phyloP scores from a whole-genome alignment of 2,329 filamentous ascomycete species.

The Ceratocystis albifundus region DNA sequence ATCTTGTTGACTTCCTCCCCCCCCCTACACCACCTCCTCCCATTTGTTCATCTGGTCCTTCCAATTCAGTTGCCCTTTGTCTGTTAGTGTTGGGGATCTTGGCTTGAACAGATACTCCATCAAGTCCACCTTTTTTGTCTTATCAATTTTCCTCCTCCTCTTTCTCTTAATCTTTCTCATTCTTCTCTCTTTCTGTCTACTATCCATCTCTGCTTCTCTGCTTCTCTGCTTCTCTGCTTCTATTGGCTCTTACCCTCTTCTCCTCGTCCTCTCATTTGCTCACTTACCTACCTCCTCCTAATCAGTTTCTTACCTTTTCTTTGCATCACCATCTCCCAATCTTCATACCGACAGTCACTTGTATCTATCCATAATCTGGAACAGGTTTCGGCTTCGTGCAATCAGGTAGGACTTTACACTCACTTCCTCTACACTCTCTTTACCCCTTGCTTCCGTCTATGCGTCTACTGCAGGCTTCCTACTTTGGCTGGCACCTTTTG shows the following conservation, averaged over 20 bases:
- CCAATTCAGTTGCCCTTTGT: not conserved
- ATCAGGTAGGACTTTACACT: not conserved
- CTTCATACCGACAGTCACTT: not conserved
- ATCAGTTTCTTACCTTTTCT: not conserved
- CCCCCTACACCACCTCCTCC: too few relatives aligned
- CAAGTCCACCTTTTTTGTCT: not conserved
- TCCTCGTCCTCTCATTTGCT: not conserved
- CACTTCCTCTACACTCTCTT: not conserved
- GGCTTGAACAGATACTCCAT: not conserved
- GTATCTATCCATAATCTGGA: not conserved
- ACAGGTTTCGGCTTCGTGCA: slow-evolving; percentile 2
- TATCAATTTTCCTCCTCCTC: not conserved
- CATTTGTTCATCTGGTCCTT: slow-evolving; percentile 1
- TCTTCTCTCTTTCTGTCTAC: not conserved
- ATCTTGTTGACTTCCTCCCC: not conserved
- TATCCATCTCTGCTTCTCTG: too few relatives aligned
- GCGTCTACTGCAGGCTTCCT: not conserved
- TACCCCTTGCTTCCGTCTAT: not conserved
- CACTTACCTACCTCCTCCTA: not conserved
- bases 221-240: too few relatives aligned
- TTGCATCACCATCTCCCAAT: not conserved
- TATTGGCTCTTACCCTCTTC: not conserved
- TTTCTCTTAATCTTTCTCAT: not conserved
- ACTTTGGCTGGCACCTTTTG: not conserved
- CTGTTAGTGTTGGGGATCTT: not conserved